Evolutionary conservation across 148 eudicot species (phyloP).

Genomic region (Chenopodium formosanum): DNA sequence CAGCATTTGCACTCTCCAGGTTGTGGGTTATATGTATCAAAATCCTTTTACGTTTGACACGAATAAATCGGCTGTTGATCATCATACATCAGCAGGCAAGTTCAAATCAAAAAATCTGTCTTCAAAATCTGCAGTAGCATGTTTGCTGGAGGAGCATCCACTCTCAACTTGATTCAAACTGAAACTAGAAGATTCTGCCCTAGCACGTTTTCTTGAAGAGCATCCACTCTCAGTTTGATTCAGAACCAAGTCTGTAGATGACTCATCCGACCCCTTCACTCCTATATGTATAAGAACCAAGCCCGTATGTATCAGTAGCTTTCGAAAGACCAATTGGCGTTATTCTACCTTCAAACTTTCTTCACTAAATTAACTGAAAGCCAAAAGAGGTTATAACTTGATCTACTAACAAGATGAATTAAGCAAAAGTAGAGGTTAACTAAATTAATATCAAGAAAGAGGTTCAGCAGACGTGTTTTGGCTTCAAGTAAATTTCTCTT

Average conservation of each 20-base stretch:
- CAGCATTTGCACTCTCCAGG: constrained; percentile 5
- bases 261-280: constrained; percentile 30
- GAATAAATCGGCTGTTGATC: constrained; percentile 24
- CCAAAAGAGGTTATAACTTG: constrained; percentile 24
- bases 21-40: constrained; percentile 11
- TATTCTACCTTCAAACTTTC: constrained; percentile 29
- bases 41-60: constrained; percentile 6
- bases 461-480: background rate
- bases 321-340: constrained; percentile 26
- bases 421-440: constrained; percentile 1
- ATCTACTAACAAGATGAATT: constrained; percentile 7
- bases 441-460: background rate
- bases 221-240: constrained; percentile 39
- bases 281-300: constrained; percentile 22
- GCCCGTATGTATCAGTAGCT: constrained; percentile 31
- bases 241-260: constrained; percentile 34
- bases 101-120: constrained; percentile 42
- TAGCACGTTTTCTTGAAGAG: constrained; percentile 36
- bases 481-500: background rate
- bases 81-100: constrained; percentile 39
- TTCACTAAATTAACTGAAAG: constrained; percentile 24
- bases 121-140: constrained; percentile 28
- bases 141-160: constrained; percentile 35
- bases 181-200: constrained; percentile 33
- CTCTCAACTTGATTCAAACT: constrained; percentile 28